phyloP scores from a whole-genome alignment of 2,329 filamentous ascomycete species.

The Boeremia exigua region DNA sequence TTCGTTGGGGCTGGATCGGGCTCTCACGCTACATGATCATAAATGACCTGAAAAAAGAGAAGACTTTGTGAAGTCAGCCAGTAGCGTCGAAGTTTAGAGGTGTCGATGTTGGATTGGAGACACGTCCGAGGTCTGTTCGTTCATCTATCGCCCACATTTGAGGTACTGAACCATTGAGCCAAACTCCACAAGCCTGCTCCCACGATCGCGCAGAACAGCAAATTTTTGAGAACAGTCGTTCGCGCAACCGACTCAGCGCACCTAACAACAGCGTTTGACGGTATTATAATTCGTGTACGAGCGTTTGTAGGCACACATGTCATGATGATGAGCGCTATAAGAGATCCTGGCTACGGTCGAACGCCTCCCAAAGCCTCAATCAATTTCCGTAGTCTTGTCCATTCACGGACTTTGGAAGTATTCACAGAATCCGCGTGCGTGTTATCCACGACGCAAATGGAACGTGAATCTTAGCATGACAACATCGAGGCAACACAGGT shows the following conservation, averaged over 20 bases:
- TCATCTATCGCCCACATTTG: not conserved
- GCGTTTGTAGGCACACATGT: not conserved
- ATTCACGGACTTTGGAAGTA: not conserved
- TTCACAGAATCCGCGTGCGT: not conserved
- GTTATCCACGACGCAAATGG: not conserved
- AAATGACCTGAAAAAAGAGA: conserved; percentile 78
- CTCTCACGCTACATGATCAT: conserved; percentile 94
- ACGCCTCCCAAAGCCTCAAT: not conserved
- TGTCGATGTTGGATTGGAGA: not conserved
- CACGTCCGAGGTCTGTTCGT: not conserved
- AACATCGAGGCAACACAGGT: not conserved
- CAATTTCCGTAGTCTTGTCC: not conserved
- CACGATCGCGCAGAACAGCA: not conserved
- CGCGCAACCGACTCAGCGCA: not conserved
- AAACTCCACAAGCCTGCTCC: not conserved
- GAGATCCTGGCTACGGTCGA: not conserved
- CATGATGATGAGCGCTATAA: not conserved
- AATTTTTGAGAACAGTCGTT: not conserved
- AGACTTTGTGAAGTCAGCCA: conserved; percentile 27
- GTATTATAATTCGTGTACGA: not conserved
- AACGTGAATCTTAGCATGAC: not conserved
- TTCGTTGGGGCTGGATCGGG: conserved; percentile 92
- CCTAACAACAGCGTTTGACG: not conserved
- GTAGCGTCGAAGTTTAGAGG: not conserved
- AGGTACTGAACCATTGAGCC: not conserved